These are phyloP conservation scores for Primulina tabacum DNA, from an alignment of 257 asterid species.

Conservation along the genomic window DNA sequence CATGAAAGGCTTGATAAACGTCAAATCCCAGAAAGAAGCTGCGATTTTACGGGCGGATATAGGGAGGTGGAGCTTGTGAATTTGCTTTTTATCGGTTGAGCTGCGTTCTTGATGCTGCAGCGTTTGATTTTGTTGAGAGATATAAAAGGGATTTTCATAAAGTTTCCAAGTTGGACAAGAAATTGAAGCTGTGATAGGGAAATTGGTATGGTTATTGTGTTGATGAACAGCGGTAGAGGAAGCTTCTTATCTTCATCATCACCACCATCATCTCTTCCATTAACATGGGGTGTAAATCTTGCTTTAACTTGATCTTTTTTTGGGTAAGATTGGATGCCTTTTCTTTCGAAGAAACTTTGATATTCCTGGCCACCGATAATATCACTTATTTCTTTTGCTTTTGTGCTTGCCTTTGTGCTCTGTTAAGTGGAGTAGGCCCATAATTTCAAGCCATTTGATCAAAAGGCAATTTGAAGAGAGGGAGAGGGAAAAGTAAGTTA, in stretches of 20 bases:
- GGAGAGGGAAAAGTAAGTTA: slow-evolving; percentile 23
- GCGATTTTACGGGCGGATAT: slow-evolving; percentile 63
- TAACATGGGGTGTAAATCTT: slow-evolving; percentile 5
- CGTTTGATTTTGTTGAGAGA: slow-evolving; percentile 24
- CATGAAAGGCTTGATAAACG: slow-evolving; percentile 63
- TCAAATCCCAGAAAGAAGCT: slow-evolving; percentile 69
- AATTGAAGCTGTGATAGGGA: slow-evolving; percentile 30
- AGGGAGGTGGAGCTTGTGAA: slow-evolving; percentile 77
- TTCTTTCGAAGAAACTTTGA: slow-evolving; percentile 21
- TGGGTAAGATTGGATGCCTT: slow-evolving; percentile 19
- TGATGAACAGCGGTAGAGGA: slow-evolving; percentile 5
- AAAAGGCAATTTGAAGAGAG: slow-evolving; percentile 18
- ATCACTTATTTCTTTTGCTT: slow-evolving; percentile 29
- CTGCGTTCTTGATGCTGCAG: slow-evolving; percentile 21
- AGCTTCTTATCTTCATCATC: slow-evolving; percentile 58
- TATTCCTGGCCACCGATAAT: slow-evolving; percentile 10
- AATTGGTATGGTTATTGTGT: slow-evolving; percentile 24
- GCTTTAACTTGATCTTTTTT: slow-evolving; percentile 29
- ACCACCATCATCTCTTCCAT: slow-evolving; percentile 56
- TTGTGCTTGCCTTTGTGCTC: slow-evolving; percentile 21
- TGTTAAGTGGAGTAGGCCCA: slow-evolving; percentile 41
- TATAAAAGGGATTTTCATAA: slow-evolving; percentile 77
- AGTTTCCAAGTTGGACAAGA: slow-evolving; percentile 68
- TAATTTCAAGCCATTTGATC: slow-evolving; percentile 19
- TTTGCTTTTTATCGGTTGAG: slow-evolving; percentile 27